phyloP scores from a whole-genome alignment of 1,284 basidiomycete genomes.

The Clitocybe nebularis region DNA sequence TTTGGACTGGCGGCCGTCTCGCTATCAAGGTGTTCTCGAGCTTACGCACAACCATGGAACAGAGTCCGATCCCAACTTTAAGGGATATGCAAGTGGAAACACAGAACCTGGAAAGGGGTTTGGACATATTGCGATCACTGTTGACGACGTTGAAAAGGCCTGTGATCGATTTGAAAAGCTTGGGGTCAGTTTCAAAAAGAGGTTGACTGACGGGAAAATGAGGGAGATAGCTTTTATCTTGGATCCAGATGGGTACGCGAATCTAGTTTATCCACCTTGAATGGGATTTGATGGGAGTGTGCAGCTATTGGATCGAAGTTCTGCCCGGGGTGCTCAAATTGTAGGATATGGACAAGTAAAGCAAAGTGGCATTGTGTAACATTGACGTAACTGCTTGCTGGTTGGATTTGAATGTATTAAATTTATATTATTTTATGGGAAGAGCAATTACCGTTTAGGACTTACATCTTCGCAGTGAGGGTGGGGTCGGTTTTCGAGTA shows the following conservation, averaged over 20 bases:
- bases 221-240: constrained; percentile 83
- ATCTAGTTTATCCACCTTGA: too few relatives aligned
- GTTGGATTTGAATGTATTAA: too few relatives aligned
- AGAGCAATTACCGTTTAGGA: too few relatives aligned
- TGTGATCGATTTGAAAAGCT: constrained; percentile 83
- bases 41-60: constrained; percentile 91
- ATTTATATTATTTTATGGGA: too few relatives aligned
- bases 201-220: constrained; percentile 84
- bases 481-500: too few relatives aligned
- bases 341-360: too few relatives aligned
- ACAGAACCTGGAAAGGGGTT: constrained; percentile 76
- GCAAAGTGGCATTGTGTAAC: too few relatives aligned
- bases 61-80: constrained; percentile 72
- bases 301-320: constrained; percentile 25
- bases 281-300: too few relatives aligned
- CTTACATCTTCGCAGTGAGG: too few relatives aligned
- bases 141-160: constrained; percentile 81
- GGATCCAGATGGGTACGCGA: constrained; percentile 77
- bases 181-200: constrained; percentile 88
- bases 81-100: constrained; percentile 83
- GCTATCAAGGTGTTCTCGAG: constrained; percentile 66
- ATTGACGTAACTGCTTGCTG: too few relatives aligned
- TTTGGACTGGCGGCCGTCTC: background rate
- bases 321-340: constrained; percentile 20
- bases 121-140: constrained; percentile 85